Conservation (phyloP, 345 rosid species). For the Corchorus olitorius region DNA sequence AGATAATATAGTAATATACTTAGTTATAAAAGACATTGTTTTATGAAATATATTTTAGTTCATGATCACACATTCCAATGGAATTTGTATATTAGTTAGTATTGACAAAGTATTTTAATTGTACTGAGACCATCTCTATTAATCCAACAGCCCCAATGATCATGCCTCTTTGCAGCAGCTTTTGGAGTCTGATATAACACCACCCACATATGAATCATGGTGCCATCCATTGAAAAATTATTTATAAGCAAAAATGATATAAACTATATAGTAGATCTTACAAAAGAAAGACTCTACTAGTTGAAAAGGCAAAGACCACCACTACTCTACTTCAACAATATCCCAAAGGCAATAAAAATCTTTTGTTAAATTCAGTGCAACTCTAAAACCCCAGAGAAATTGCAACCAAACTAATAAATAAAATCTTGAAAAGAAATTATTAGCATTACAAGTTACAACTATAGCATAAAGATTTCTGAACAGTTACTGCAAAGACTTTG, state of each 20-base stretch:
- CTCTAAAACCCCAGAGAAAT: background rate
- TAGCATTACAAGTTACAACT: background rate
- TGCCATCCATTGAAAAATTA: conserved; percentile 48
- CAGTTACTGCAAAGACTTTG: no score
- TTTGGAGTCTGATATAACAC: conserved; percentile 56
- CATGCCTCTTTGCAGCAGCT: conserved; percentile 52
- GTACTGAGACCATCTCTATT: conserved; percentile 27
- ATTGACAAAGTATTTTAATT: background rate
- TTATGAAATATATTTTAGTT: background rate
- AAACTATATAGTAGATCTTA: background rate
- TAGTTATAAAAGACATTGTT: no score
- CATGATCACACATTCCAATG: background rate
- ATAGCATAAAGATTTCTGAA: no score
- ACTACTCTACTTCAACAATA: background rate
- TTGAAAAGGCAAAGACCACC: conserved; percentile 8
- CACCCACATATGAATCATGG: conserved; percentile 51
- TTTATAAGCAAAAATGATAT: conserved; percentile 10
- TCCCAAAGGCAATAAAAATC: background rate
- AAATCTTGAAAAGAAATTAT: background rate
- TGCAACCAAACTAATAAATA: background rate
- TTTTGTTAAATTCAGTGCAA: background rate
- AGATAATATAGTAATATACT: no score
- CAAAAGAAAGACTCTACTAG: background rate
- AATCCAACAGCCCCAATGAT: conserved; percentile 55
- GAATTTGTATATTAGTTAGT: background rate